Percentiles rank a stretch among this genome's conserved stretches.
Evolutionary conservation across 495 filamentous ascomycete species (phyloP).

Genomic region (Clohesyomyces aquaticus): DNA sequence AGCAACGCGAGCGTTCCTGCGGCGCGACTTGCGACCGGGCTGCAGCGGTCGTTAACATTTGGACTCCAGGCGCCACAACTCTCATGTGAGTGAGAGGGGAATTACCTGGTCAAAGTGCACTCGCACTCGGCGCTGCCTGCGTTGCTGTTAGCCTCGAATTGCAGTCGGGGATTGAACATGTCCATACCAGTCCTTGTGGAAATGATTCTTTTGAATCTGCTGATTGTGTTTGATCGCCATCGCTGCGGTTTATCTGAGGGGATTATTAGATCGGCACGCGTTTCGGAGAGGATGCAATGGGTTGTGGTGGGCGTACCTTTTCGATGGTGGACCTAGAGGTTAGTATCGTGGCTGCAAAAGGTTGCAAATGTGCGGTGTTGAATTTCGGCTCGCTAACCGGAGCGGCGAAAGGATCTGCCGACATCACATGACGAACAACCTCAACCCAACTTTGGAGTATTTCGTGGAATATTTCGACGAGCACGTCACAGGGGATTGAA

Average conservation of each 20-base stretch:
- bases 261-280: not conserved
- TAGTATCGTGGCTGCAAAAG: slow-evolving; percentile 8
- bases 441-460: not conserved
- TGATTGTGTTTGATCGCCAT: slow-evolving; percentile 98
- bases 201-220: slow-evolving; percentile 98
- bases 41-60: slow-evolving; percentile 55
- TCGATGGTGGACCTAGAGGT: slow-evolving; percentile 13
- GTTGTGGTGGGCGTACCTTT: slow-evolving; percentile 4
- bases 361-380: not conserved
- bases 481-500: no score
- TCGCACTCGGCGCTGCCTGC: slow-evolving; percentile 84
- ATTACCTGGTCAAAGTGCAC: slow-evolving; percentile 99
- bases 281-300: no score
- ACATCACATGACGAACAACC: not conserved
- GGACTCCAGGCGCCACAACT: slow-evolving; percentile 50
- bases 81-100: slow-evolving; percentile 49
- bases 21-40: slow-evolving; percentile 91
- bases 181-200: slow-evolving; percentile 94
- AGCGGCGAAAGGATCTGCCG: slow-evolving; percentile 10
- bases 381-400: slow-evolving; percentile 9
- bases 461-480: no score
- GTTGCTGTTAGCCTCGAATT: slow-evolving; percentile 13
- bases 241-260: slow-evolving; percentile 10
- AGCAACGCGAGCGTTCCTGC: slow-evolving; percentile 82
- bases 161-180: not conserved